phyloP scores from a whole-genome alignment of 192 early-diverging fungal genomes.

The Linnemannia exigua region DNA sequence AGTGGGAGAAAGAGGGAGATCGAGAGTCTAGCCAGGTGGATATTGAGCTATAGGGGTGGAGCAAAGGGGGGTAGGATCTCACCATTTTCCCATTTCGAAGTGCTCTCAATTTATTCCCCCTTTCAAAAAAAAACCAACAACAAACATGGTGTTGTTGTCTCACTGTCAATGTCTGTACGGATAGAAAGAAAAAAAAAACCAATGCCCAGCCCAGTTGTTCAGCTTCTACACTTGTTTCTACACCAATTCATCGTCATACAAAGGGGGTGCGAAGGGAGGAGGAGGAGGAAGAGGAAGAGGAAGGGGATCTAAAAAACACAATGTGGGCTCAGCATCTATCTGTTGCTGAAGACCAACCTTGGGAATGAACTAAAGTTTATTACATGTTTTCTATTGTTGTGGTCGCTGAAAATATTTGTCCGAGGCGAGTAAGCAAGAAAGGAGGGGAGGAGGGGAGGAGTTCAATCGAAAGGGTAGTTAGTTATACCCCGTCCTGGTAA shows the following conservation, averaged over 20 bases:
- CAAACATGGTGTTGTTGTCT: background rate
- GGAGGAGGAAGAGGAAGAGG: no score
- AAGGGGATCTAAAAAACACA: background rate
- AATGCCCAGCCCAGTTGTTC: no score
- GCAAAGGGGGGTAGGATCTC: background rate
- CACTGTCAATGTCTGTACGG: no score
- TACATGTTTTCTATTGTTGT: background rate
- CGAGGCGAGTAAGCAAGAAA: background rate
- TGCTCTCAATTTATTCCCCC: constrained; percentile 8
- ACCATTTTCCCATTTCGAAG: background rate
- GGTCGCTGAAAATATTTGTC: background rate
- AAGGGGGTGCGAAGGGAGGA: no score
- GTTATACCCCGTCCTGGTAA: no score
- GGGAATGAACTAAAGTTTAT: background rate
- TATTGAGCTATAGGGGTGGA: no score
- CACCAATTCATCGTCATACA: no score
- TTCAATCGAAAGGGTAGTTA: background rate
- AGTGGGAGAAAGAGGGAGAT: background rate
- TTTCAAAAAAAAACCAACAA: background rate
- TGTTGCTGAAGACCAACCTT: background rate
- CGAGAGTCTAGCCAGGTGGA: background rate
- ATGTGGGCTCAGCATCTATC: background rate
- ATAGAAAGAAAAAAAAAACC: background rate
- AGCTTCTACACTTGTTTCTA: no score
- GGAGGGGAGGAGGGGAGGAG: background rate